A percentile compares a stretch with the other conserved stretches of the same genome.
Evolutionary conservation across 2,329 filamentous ascomycete species (phyloP).

Genomic region (Alternaria brassicicola): DNA sequence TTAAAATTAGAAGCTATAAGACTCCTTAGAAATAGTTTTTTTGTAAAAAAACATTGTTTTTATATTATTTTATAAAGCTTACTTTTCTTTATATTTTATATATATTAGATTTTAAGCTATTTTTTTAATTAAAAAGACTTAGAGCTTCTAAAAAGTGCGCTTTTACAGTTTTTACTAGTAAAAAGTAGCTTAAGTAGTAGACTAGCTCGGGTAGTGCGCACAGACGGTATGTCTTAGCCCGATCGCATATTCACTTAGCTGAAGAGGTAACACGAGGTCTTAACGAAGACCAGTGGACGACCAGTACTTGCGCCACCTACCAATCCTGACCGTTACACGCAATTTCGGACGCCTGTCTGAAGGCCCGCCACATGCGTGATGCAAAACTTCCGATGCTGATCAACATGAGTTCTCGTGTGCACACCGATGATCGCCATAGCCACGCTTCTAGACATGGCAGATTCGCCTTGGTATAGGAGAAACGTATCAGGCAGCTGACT

Average conservation of each 20-base stretch:
- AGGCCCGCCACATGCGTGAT: neutral
- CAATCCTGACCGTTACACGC: neutral
- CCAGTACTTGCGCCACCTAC: neutral
- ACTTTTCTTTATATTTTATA: too few relatives aligned
- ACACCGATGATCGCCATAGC: neutral
- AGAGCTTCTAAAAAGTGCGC: too few relatives aligned
- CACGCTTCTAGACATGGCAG: neutral
- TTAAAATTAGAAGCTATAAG: too few relatives aligned
- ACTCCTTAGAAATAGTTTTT: too few relatives aligned
- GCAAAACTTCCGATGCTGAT: neutral
- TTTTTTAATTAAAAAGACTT: too few relatives aligned
- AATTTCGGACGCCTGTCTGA: neutral
- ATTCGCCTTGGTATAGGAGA: neutral
- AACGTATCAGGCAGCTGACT: neutral
- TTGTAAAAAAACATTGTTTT: too few relatives aligned
- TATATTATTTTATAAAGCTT: too few relatives aligned
- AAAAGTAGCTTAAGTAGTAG: too few relatives aligned
- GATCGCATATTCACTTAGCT: neutral
- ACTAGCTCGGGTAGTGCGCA: too few relatives aligned
- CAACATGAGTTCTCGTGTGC: neutral
- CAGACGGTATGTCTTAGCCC: neutral
- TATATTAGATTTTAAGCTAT: too few relatives aligned
- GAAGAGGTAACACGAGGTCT: neutral
- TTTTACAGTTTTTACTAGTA: too few relatives aligned
- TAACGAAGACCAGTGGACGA: neutral